Base-by-base conservation (phyloP, 1,284 basidiomycete genomes). In the Microbotryum intermedium region DNA sequence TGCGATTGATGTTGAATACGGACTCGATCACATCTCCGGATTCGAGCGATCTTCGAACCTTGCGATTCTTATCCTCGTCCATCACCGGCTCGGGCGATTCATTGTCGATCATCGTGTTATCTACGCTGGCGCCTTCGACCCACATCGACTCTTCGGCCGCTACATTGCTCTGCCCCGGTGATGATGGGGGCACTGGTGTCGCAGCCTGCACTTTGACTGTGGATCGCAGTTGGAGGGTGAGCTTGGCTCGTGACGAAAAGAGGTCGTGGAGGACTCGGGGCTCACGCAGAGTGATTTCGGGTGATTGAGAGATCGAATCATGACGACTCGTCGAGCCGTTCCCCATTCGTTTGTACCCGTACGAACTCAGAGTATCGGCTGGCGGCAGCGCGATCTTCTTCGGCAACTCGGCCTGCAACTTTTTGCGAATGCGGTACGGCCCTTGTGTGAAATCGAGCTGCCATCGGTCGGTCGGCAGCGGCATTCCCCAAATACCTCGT, bases 11-110 rank as follows among this genome's bases (percentile, higher is more conserved):
- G 25, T 90, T 93, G 62, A 81, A 81, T 2, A 90, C 86, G n/a
- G 87, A 88, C 69, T 94, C 89, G 45, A 97, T 90, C 3, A 90
- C 81, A 72, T 97, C 93, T 4, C 89, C 89, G 16, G 86, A 83
- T 71, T 93, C 88, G 25, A 97, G 79, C 0, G 76, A 75, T 47
- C 76, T 76, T 18, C 77, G 71, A 10, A 80, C 77, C 62, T 60
- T 75, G 59, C 75, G 77, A 68, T 73, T 90, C 84, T 77, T 94
- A 85, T 72, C 90, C 80, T 72, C 86, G 77, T 73, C 72, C 4
- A 71, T 62, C 54, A 64, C 71, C 6, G 69, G 69, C 6, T 73
- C 72, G 13, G 65, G 62, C 25, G 34, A 39, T 72, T 66, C 7
- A 25, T 23, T 9, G 25, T 10, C 18, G 26, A 7, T 16, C 25